phyloP scores from a whole-genome alignment of 176 grass and related monocot genomes.

The Carex parvula region DNA sequence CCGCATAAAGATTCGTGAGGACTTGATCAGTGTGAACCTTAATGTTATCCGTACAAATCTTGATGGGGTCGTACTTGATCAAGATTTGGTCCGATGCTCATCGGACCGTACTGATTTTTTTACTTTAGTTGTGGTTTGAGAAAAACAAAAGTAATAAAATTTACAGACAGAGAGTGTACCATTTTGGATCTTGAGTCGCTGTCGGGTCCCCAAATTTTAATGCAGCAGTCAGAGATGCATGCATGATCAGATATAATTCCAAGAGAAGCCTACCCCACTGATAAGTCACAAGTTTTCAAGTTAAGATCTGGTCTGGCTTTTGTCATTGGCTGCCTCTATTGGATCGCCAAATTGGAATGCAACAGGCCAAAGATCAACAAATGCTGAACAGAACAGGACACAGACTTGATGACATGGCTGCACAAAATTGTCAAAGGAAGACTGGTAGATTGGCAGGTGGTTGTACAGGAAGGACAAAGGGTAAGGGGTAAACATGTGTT shows the following conservation, averaged over 20 bases:
- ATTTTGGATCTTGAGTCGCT: neutral
- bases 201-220: slow-evolving; percentile 7
- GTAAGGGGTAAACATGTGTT: neutral
- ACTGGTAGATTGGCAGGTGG: neutral
- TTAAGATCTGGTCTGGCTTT: slow-evolving; percentile 3
- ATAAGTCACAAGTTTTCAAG: neutral
- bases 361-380: neutral
- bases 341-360: slow-evolving; percentile 9
- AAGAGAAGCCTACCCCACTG: neutral
- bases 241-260: neutral
- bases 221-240: neutral
- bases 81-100: too few species aligned
- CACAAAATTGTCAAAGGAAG: neutral
- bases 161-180: neutral
- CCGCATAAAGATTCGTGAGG: too few species aligned
- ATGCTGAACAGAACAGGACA: neutral
- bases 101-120: too few species aligned
- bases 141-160: neutral
- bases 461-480: neutral
- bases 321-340: neutral
- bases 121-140: too few species aligned
- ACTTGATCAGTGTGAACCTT: too few species aligned
- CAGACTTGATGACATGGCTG: neutral
- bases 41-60: too few species aligned
- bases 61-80: too few species aligned